Conservation (phyloP, 768 basidiomycete genomes). For the Multifurca ochricompacta region DNA sequence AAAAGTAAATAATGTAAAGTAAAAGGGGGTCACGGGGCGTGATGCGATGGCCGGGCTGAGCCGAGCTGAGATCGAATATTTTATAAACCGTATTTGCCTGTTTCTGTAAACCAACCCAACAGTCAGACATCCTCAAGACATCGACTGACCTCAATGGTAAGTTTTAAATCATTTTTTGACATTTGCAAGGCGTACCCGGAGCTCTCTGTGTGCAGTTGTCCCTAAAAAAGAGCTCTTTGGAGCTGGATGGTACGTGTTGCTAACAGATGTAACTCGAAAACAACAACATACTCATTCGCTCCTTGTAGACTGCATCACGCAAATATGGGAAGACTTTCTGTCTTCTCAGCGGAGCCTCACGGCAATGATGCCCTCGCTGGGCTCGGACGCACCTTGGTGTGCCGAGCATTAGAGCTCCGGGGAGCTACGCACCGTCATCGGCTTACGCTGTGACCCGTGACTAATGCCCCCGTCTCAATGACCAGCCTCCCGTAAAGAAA, state of each 20-base stretch:
- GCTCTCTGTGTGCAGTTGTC: background rate
- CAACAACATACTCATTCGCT: background rate
- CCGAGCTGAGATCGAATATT: too few relatives aligned
- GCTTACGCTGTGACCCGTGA: conserved; percentile 24
- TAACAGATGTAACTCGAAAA: conserved; percentile 18
- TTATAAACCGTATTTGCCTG: too few relatives aligned
- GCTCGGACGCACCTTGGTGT: conserved; percentile 25
- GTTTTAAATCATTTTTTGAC: background rate
- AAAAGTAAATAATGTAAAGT: too few relatives aligned
- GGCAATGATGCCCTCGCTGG: conserved; percentile 42
- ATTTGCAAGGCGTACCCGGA: conserved; percentile 1
- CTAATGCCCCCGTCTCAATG: conserved; percentile 74
- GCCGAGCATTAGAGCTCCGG: conserved; percentile 44
- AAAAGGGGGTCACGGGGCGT: too few relatives aligned
- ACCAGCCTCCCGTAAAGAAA: conserved; percentile 76
- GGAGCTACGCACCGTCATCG: conserved; percentile 30
- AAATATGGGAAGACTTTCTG: background rate
- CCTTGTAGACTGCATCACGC: background rate
- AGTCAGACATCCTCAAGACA: too few relatives aligned
- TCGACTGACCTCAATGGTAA: too few relatives aligned
- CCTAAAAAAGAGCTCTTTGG: background rate
- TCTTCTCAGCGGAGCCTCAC: conserved; percentile 32
- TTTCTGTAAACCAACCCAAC: too few relatives aligned
- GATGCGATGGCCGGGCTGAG: too few relatives aligned
- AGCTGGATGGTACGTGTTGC: conserved; percentile 27